phyloP scores from a whole-genome alignment of 306 rosid genomes.

The Gillenia trifoliata region DNA sequence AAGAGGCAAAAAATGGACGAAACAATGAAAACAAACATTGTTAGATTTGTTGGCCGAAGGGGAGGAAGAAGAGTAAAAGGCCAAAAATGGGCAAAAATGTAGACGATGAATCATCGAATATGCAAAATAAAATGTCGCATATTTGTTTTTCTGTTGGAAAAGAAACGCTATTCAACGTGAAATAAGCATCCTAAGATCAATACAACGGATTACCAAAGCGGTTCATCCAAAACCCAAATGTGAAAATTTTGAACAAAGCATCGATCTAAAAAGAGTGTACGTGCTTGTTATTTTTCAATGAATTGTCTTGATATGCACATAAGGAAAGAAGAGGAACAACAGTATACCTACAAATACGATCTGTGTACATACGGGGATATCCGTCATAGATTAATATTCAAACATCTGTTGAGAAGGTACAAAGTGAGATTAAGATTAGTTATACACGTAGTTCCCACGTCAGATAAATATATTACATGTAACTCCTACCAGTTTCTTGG shows the following conservation, averaged over 20 bases:
- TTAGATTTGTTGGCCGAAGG: background rate
- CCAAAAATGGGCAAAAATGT: background rate
- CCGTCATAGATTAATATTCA: conserved; percentile 4
- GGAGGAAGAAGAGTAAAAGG: background rate
- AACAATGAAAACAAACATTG: background rate
- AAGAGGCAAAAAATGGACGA: background rate
- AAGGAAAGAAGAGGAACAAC: background rate
- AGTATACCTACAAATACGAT: background rate
- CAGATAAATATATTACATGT: conserved; percentile 14
- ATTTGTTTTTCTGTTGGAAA: background rate
- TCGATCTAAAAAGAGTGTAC: too few species aligned
- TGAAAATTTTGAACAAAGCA: too few species aligned
- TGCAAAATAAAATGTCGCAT: background rate
- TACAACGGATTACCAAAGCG: background rate
- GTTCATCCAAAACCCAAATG: background rate
- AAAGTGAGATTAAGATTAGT: background rate
- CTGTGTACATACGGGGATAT: background rate
- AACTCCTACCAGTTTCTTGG: conserved; percentile 22
- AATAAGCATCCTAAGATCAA: background rate
- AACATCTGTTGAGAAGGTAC: conserved; percentile 15
- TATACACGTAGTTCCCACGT: background rate
- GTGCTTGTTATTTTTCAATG: background rate
- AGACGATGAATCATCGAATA: background rate
- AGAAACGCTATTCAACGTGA: background rate
- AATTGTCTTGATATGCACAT: background rate